Base-by-base conservation (phyloP, 1,284 basidiomycete species). In the Vanrija humicola region DNA sequence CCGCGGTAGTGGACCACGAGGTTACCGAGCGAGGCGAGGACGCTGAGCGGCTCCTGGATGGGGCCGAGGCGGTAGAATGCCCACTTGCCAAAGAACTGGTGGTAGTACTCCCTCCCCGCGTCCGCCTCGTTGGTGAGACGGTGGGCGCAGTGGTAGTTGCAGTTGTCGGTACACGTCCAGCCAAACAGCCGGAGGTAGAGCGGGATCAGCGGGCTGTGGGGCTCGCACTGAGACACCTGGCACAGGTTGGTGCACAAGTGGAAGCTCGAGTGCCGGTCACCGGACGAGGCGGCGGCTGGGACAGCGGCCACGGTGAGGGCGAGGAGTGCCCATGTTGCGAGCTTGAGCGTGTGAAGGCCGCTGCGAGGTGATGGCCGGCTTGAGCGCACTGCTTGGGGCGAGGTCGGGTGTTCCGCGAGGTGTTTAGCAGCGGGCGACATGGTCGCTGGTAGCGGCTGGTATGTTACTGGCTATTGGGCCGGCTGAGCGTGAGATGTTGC, bases 61-160 rank as follows among this genome's bases (percentile, higher is more conserved):
- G 91, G 91, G 6, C 81, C 76, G 21, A 89, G 77, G 40, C 92
- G 82, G 83, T 86, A 87, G 74, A 97, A 97, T 0, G 92, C 90
- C 94, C 95, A 98, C 79, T 98, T 98, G 23, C 96, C 96, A 67
- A 92, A 84, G 74, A 89, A 97, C 68, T 96, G 93, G 52, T 88
- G 81, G 19, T 88, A 77, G 38, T 50, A 50, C 34, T 55, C 47
- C 16, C 25, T 23, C 39, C 75, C 64, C 56, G 70, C 15, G 77
- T 71, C 81, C 4, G 85, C 68, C 23, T 85, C 83, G 21, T 81
- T 76, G 15, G 92, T 96, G 52, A 95, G 81, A 48, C 80, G 74
- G 68, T 96, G 92, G 80, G 88, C 89, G 78, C 95, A 98, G 18
- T 77, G 77, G 70, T 98, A 98, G 69, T 84, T 85, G 81, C 94